Evolutionary conservation across 441 rosid genomes (phyloP).

Genomic region (Adansonia madagascariensis): DNA sequence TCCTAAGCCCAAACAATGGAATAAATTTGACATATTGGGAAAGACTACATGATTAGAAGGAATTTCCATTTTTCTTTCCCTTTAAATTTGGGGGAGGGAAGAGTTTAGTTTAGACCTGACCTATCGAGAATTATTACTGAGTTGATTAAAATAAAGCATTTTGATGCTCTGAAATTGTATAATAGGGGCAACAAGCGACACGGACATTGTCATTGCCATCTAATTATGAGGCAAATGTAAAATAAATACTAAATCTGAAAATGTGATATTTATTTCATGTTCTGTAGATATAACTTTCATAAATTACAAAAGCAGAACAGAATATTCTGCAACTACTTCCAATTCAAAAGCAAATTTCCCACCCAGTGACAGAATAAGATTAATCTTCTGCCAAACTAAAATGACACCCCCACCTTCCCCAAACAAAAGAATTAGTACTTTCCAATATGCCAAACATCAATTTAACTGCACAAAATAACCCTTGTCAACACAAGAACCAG

Average conservation of each 20-base stretch:
- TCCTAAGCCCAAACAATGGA: too few relatives aligned
- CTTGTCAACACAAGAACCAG: slow-evolving; percentile 74
- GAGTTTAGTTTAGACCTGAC: too few relatives aligned
- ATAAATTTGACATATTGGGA: too few relatives aligned
- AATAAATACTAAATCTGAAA: not conserved
- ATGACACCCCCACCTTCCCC: not conserved
- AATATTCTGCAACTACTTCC: slow-evolving; percentile 25
- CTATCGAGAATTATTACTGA: too few relatives aligned
- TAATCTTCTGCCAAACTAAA: not conserved
- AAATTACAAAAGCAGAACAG: slow-evolving; percentile 29
- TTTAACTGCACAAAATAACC: slow-evolving; percentile 60
- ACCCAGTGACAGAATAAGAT: not conserved
- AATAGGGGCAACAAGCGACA: too few relatives aligned
- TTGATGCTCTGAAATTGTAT: not conserved
- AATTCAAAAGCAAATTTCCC: not conserved
- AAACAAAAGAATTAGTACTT: not conserved
- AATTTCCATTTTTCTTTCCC: too few relatives aligned
- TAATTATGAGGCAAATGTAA: not conserved
- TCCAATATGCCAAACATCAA: not conserved
- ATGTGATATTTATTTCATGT: not conserved
- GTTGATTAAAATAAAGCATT: not conserved
- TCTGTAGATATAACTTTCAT: not conserved
- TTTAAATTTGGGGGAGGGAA: too few relatives aligned
- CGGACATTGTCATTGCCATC: not conserved
- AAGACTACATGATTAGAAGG: too few relatives aligned